Base-by-base conservation (phyloP, 75 land plant genomes). In the Pinus albicaulis region DNA sequence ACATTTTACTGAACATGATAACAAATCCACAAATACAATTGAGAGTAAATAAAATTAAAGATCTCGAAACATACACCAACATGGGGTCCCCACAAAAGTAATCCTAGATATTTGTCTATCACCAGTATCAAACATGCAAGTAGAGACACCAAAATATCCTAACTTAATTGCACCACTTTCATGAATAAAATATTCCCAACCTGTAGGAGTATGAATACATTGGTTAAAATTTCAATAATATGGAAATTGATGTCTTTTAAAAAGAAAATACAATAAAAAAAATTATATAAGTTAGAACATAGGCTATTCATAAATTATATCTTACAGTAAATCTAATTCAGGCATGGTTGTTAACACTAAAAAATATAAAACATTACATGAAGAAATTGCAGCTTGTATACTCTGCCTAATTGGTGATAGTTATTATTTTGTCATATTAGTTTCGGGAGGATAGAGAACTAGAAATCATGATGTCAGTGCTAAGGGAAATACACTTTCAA, bases 91-190 rank as follows among this genome's bases (percentile, higher is more conserved):
- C 55, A 92, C 95, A 83, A 96, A 96, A 53, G 99, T 96, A 75
- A 92, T 94, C 76, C 99, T 89, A 28, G 98, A 81, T 24, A 98
- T 87, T 78, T 96, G 98, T 34, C 99, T 79, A 81, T 96, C 99
- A 38, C 99, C 99, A 72, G 91, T 82, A 60, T 96, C 99, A 90
- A 94, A 96, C 99, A 96, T 94, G 85, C 94, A 94, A 64, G 99
- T 98, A 60, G 99, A 86, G 19, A 96, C 99, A 57, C 99, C 99
- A 82, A 96, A 96, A 77, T 96, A 98, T 52, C 93, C 98, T 59
- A 96, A 80, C 82, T 96, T 96, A 7, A 94, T 86, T 24, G 90
- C 84, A 78, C 99, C 99, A 75, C 86, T 84, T 61, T 83, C 78
- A 83, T 92, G 93, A 83, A 96, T 70, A 96, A 75, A 34, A 96